These are phyloP conservation scores for Zygosaccharomyces gambellarensis DNA, from an alignment of 805 yeast species.

Conservation along the genomic window DNA sequence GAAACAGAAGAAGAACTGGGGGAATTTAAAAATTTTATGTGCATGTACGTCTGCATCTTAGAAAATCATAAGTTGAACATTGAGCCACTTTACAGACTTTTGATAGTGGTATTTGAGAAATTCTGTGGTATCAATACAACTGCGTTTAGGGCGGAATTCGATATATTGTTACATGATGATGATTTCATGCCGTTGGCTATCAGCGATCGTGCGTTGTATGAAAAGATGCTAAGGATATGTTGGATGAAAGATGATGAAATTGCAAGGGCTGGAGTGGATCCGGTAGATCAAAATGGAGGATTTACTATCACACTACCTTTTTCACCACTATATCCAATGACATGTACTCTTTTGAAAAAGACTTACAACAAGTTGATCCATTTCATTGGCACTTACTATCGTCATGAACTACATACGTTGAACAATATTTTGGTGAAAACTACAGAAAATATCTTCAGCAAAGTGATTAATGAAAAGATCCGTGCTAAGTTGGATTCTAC, in stretches of 20 bases:
- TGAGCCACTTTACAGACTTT: slow-evolving; percentile 54
- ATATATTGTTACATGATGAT: slow-evolving; percentile 62
- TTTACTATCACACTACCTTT: slow-evolving; percentile 75
- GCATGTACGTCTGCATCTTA: slow-evolving; percentile 68
- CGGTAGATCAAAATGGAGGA: slow-evolving; percentile 23
- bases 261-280: slow-evolving; percentile 11
- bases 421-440: slow-evolving; percentile 55
- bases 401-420: slow-evolving; percentile 55
- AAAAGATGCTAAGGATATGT: slow-evolving; percentile 55
- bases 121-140: slow-evolving; percentile 53
- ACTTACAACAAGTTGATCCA: slow-evolving; percentile 58
- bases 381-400: slow-evolving; percentile 62
- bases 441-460: slow-evolving; percentile 64
- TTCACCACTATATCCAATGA: slow-evolving; percentile 80
- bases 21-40: slow-evolving; percentile 57
- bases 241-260: slow-evolving; percentile 59
- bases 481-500: slow-evolving; percentile 58
- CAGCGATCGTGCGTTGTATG: slow-evolving; percentile 53
- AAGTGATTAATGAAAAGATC: slow-evolving; percentile 61
- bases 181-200: slow-evolving; percentile 85
- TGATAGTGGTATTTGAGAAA: slow-evolving; percentile 54
- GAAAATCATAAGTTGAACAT: slow-evolving; percentile 65
- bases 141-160: slow-evolving; percentile 58
- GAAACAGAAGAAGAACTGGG: slow-evolving; percentile 43
- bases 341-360: slow-evolving; percentile 69